Base-by-base conservation (phyloP, 257 asterid species). In the Capsicum rhomboideum region DNA sequence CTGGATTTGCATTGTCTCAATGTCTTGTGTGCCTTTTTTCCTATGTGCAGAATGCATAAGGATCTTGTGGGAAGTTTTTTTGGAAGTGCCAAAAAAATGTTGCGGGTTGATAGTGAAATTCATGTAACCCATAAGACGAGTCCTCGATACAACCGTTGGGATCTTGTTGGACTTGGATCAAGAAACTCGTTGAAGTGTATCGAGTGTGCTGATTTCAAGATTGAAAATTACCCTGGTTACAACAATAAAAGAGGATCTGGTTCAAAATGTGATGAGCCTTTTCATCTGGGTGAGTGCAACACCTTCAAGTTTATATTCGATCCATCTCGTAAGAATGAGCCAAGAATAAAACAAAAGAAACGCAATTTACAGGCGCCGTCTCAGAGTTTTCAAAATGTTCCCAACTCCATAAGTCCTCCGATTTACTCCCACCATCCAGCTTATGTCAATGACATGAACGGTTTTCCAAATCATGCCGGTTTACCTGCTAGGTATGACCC, bases 221-320 rank as follows among this genome's bases (percentile, higher is more conserved):
- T 75, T 23, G 75, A 85, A 52, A 91, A 90, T 82, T 91, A 87
- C 85, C 92, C 93, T 3, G 92, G 94, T 54, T 93, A 91, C 87
- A 63, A 40, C 18, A 88, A 91, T 63, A 93, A 93, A 84, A 86
- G 91, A 86, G 97, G 97, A 21, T 86, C 86, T 8, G 88, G 94
- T n/a, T n/a, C 83, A n/a, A 84, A 88, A 49, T 78, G 90, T 6
- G 93, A 93, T 13, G 81, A 88, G 50, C 84, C 93, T 5, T 93
- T 93, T 68, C 86, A 50, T 3, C 64, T 93, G 46, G 87, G 94
- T 0, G 74, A 90, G 55, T 90, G 91, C 86, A 26, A 83, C 34
- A 93, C 95, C 42, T 93, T 90, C 86, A 72, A 40, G 84, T 93
- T 90, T 77, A 85, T 17, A 71, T 31, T 84, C 78, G 4, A 34